phyloP scores from a whole-genome alignment of 1,139 yeast genomes.

The Sugiyamaella japonica region DNA sequence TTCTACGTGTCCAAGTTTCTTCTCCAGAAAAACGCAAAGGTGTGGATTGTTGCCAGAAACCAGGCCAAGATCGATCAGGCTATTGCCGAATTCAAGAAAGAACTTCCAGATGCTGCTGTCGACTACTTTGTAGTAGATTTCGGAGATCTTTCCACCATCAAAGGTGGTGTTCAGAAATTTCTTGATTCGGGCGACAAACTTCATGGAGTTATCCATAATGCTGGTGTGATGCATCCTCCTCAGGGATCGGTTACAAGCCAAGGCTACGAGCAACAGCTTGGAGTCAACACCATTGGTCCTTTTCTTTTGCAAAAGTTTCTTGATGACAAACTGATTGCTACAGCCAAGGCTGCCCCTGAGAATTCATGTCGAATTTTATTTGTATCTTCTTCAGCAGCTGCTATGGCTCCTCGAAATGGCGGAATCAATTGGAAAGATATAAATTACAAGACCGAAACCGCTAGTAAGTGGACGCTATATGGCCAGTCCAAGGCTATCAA shows the following conservation, averaged over 20 bases:
- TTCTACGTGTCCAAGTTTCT: slow-evolving; percentile 45
- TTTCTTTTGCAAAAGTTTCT: slow-evolving; percentile 50
- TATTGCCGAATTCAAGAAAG: slow-evolving; percentile 37
- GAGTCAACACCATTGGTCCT: slow-evolving; percentile 54
- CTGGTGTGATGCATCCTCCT: slow-evolving; percentile 52
- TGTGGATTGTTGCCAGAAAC: slow-evolving; percentile 47
- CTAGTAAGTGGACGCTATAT: slow-evolving; percentile 29
- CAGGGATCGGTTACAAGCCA: slow-evolving; percentile 44
- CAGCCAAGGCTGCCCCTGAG: slow-evolving; percentile 34
- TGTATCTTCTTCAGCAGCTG: slow-evolving; percentile 49
- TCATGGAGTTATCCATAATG: slow-evolving; percentile 40
- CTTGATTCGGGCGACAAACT: slow-evolving; percentile 34
- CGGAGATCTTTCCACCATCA: slow-evolving; percentile 48
- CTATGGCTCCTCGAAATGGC: slow-evolving; percentile 34
- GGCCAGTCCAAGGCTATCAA: slow-evolving; percentile 53
- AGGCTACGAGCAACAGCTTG: slow-evolving; percentile 53
- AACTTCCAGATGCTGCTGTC: slow-evolving; percentile 31
- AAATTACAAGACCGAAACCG: slow-evolving; percentile 26
- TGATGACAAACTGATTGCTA: slow-evolving; percentile 45
- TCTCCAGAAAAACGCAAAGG: slow-evolving; percentile 47
- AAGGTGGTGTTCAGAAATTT: slow-evolving; percentile 44
- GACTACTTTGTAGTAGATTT: slow-evolving; percentile 43
- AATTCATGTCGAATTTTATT: slow-evolving; percentile 45
- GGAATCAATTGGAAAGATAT: slow-evolving; percentile 43
- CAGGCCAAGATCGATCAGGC: slow-evolving; percentile 42